Conservation (phyloP, 257 asterid species). For the Gynochthodes officinalis region DNA sequence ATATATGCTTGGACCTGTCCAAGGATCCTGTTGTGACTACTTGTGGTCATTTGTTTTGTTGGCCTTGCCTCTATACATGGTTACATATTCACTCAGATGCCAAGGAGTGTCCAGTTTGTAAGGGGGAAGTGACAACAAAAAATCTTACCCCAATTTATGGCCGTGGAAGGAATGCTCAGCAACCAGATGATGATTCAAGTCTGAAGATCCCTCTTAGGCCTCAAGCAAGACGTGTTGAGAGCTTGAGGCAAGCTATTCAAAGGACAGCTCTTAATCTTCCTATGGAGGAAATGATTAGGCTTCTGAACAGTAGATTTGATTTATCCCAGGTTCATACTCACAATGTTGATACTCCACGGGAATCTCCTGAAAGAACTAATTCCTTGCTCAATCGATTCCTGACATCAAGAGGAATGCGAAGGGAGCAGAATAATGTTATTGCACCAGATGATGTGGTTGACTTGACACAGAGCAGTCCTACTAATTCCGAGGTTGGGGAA, state of each 20-base stretch:
- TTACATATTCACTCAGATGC: conserved; percentile 83
- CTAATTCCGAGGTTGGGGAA: conserved; percentile 44
- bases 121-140: conserved; percentile 82
- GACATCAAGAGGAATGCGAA: conserved; percentile 68
- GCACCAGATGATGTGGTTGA: conserved; percentile 58
- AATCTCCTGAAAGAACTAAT: conserved; percentile 69
- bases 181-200: conserved; percentile 40
- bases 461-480: conserved; percentile 51
- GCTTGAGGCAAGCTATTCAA: conserved; percentile 62
- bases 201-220: conserved; percentile 71
- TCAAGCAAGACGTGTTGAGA: conserved; percentile 53
- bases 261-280: conserved; percentile 67
- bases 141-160: conserved; percentile 85
- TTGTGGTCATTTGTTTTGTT: conserved; percentile 94
- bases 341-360: conserved; percentile 37
- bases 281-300: conserved; percentile 88
- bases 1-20: conserved; percentile 87
- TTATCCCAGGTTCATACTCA: conserved; percentile 43
- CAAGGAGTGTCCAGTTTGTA: conserved; percentile 92
- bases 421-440: conserved; percentile 48
- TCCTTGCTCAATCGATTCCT: conserved; percentile 62
- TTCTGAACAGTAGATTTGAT: conserved; percentile 50
- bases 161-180: conserved; percentile 46
- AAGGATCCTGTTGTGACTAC: conserved; percentile 95
- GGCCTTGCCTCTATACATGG: conserved; percentile 98